Base-by-base conservation (phyloP, 768 basidiomycete species). In the Postia placenta region DNA sequence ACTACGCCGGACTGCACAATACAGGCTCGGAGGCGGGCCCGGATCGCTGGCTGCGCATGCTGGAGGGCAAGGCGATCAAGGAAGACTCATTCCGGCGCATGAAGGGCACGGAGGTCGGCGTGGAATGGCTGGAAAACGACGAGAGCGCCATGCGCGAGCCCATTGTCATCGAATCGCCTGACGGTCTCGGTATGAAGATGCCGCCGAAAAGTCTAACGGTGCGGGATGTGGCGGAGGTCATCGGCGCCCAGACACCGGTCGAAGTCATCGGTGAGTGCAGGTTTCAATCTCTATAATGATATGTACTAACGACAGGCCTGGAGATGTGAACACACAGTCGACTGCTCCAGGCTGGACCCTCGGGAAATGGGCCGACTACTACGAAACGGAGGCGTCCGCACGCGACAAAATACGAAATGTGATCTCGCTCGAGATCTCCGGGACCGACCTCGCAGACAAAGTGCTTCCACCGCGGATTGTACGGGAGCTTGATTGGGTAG, bases 401-500 rank as follows among this genome's bases (percentile, higher is more conserved):
- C 80, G 87, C 46, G 90, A 94, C 61, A 95, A 91, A 64, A 81
- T 96, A 27, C 81, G 85, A 53, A 99, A 99, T 60, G 92, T 99
- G 25, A 99, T 99, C 48, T 93, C 91, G 2, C 70, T 98, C 43
- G 95, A 99, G 64, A 85, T 98, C 22, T 90, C 90, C 1, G 91
- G 89, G 5, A 92, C 91, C 2, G 71, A 78, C 44, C 74, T 98
- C 5, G 86, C 85, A 7, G 80, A 88, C 55, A 75, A 76, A 63
- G 82, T 99, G 20, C 67, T 81, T 2, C 92, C 93, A 3, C 95
- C 95, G 2, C 78, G 80, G 52, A 65, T 97, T 20, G 87, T 90
- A 30, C 76, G 88, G 45, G 90, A 97, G 48, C 64, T 97, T 55
- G 96, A 97, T 60, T 99, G 95, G 95, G 95, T 97, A 5, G 92